Percentiles rank a stretch among this genome's conserved stretches.
These are phyloP conservation scores for Hyphopichia homilentoma DNA, from an alignment of 805 yeast species.

Conservation along the genomic window DNA sequence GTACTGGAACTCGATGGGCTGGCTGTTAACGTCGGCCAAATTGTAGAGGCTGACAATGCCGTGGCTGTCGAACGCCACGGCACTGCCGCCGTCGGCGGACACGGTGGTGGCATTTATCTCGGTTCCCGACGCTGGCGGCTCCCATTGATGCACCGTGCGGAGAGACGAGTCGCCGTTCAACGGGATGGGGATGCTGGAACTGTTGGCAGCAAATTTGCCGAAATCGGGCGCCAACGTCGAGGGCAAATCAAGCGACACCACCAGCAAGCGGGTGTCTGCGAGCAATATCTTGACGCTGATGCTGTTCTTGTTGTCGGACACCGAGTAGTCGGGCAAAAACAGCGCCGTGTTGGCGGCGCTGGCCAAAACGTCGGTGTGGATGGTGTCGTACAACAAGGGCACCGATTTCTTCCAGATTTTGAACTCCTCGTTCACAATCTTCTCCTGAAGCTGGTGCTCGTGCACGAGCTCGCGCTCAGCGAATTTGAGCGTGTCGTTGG, in stretches of 20 bases:
- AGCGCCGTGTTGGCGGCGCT: slow-evolving; percentile 72
- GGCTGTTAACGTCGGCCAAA: slow-evolving; percentile 12
- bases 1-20: slow-evolving; percentile 36
- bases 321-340: slow-evolving; percentile 53
- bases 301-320: slow-evolving; percentile 25
- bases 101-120: slow-evolving; percentile 63
- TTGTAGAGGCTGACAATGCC: slow-evolving; percentile 50
- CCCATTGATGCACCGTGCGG: slow-evolving; percentile 46
- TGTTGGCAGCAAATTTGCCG: slow-evolving; percentile 18
- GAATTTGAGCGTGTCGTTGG: neutral
- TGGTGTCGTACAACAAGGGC: slow-evolving; percentile 70
- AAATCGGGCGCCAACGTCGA: slow-evolving; percentile 43
- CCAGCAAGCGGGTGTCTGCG: slow-evolving; percentile 41
- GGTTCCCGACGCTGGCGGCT: slow-evolving; percentile 60
- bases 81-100: slow-evolving; percentile 44
- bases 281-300: slow-evolving; percentile 37
- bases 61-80: slow-evolving; percentile 53
- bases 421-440: slow-evolving; percentile 70
- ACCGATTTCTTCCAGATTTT: slow-evolving; percentile 80
- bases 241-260: slow-evolving; percentile 46
- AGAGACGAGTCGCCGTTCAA: slow-evolving; percentile 29
- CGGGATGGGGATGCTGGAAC: slow-evolving; percentile 21
- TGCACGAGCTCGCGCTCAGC: slow-evolving; percentile 35
- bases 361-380: slow-evolving; percentile 63
- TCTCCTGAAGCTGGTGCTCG: slow-evolving; percentile 55